phyloP scores from a whole-genome alignment of 208 protist species.

The Strigomonas culicis region DNA sequence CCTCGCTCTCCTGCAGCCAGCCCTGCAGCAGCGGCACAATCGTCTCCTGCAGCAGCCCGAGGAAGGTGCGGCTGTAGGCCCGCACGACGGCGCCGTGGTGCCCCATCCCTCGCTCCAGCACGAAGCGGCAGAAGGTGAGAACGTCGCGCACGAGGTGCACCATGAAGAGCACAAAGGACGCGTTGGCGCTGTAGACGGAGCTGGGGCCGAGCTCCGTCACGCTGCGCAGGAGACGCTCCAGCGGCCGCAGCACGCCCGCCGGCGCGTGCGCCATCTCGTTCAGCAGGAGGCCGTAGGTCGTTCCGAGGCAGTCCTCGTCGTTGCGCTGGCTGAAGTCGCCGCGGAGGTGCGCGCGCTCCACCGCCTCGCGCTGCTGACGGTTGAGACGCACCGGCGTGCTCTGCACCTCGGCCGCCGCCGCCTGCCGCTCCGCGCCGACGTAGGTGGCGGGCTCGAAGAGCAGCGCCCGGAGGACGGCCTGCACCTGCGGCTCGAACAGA shows the following conservation, averaged over 20 bases:
- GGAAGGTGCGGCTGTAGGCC: slow-evolving; percentile 21
- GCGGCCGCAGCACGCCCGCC: slow-evolving; percentile 38
- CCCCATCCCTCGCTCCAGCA: slow-evolving; percentile 13
- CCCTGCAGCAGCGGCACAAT: slow-evolving; percentile 37
- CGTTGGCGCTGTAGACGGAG: slow-evolving; percentile 80
- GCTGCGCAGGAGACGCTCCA: slow-evolving; percentile 39
- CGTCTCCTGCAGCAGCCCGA: slow-evolving; percentile 24
- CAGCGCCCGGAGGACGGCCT: slow-evolving; percentile 77
- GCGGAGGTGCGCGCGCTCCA: slow-evolving; percentile 27
- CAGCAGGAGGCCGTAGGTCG: slow-evolving; percentile 77
- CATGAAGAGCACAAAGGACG: slow-evolving; percentile 68
- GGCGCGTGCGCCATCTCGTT: slow-evolving; percentile 80
- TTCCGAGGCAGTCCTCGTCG: slow-evolving; percentile 59
- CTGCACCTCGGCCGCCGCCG: slow-evolving; percentile 28
- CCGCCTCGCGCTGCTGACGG: slow-evolving; percentile 39
- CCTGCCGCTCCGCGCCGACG: slow-evolving; percentile 24
- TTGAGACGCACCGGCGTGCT: slow-evolving; percentile 62
- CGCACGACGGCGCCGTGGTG: slow-evolving; percentile 13
- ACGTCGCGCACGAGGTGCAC: slow-evolving; percentile 61
- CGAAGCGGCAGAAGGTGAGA: slow-evolving; percentile 37
- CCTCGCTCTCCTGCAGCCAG: slow-evolving; percentile 60
- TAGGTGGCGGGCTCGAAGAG: slow-evolving; percentile 90
- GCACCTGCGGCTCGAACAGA: slow-evolving; percentile 50
- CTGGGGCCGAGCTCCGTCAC: slow-evolving; percentile 48
- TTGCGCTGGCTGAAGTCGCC: slow-evolving; percentile 31